These are phyloP conservation scores for Oryza glumipatula DNA, from an alignment of 176 grass and related monocot species.

Conservation along the genomic window DNA sequence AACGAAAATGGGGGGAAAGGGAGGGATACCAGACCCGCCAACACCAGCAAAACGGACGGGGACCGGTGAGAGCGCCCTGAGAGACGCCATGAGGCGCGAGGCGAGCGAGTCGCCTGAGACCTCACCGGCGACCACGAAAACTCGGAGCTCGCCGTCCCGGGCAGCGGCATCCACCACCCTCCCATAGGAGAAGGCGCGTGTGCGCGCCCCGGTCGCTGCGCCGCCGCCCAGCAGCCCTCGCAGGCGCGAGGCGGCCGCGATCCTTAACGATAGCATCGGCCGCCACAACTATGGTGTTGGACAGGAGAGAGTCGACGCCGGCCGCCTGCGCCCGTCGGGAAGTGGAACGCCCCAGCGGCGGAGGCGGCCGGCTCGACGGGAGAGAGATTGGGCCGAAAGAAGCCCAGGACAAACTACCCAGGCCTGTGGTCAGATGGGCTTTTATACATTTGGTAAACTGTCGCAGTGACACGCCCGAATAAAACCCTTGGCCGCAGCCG, in stretches of 20 bases:
- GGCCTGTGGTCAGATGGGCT: background rate
- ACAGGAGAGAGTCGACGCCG: conserved; percentile 25
- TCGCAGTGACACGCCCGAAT: background rate
- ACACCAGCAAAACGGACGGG: conserved; percentile 81
- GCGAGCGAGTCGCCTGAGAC: conserved; percentile 90
- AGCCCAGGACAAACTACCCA: background rate
- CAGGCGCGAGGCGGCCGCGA: conserved; percentile 19
- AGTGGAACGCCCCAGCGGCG: background rate
- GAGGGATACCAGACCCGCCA: conserved; percentile 62
- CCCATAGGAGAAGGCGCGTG: conserved; percentile 28
- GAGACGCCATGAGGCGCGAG: conserved; percentile 81
- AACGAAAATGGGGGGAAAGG: conserved; percentile 1
- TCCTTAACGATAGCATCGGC: conserved; percentile 42
- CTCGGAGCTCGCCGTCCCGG: conserved; percentile 80
- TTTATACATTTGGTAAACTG: background rate
- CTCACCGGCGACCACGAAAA: conserved; percentile 93
- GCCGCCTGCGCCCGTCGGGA: background rate
- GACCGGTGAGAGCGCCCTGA: conserved; percentile 70
- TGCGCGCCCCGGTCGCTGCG: background rate
- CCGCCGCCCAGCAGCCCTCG: background rate
- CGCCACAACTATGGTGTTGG: background rate
- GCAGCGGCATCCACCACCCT: conserved; percentile 64
- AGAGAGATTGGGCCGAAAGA: background rate
- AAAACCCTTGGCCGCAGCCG: background rate
- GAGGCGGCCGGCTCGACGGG: too few species aligned